Conservation (phyloP, 257 asterid genomes). For the Craterostigma plantagineum region DNA sequence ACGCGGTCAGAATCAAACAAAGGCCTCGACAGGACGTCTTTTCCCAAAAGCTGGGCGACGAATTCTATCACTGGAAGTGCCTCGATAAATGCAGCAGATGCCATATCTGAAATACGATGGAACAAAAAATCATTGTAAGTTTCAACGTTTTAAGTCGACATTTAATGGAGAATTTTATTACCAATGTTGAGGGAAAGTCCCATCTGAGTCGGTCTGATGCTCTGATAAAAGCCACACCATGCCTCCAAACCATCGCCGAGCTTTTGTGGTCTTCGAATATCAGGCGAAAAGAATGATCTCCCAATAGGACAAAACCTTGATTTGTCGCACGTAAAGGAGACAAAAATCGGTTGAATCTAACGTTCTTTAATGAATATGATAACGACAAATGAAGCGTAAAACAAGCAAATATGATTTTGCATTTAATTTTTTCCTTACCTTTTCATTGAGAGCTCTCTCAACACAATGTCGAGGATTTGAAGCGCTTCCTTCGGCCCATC, state of each 20-base stretch:
- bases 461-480: conserved; percentile 86
- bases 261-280: conserved; percentile 67
- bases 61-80: conserved; percentile 94
- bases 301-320: conserved; percentile 80
- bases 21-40: conserved; percentile 72
- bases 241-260: conserved; percentile 98
- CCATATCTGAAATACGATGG: conserved; percentile 50
- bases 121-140: background rate
- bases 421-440: conserved; percentile 23
- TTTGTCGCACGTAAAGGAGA: background rate
- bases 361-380: background rate
- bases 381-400: background rate
- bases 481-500: conserved; percentile 93
- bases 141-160: background rate
- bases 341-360: background rate
- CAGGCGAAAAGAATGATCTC: conserved; percentile 85
- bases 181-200: conserved; percentile 95
- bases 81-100: conserved; percentile 96
- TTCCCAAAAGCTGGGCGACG: conserved; percentile 77
- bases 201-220: conserved; percentile 97
- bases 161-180: conserved; percentile 6
- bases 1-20: conserved; percentile 85
- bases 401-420: background rate
- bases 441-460: conserved; percentile 71
- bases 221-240: conserved; percentile 98